A percentile compares a stretch with the other conserved stretches of the same genome.
Conservation (phyloP, 208 protist species). For the Crithidia sp. region DNA sequence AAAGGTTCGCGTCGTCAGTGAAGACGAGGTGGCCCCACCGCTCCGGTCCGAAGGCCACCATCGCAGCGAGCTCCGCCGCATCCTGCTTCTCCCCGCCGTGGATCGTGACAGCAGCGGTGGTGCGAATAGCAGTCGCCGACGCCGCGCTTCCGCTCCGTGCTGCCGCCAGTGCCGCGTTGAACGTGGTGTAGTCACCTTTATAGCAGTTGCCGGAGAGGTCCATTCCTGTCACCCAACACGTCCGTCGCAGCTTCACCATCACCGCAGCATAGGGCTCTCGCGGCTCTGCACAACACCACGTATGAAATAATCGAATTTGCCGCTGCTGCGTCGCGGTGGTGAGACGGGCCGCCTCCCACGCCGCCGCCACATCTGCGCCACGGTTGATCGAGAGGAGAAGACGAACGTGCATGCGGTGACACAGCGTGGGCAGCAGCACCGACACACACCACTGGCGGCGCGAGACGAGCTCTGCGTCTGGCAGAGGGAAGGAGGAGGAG, state of each 20-base stretch:
- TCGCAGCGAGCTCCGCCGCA: slow-evolving; percentile 55
- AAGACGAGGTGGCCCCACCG: slow-evolving; percentile 87
- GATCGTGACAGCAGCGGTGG: slow-evolving; percentile 57
- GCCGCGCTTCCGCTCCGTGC: slow-evolving; percentile 24
- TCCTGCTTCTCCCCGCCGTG: slow-evolving; percentile 88
- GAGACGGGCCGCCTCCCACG: slow-evolving; percentile 47
- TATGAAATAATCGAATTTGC: slow-evolving; percentile 51
- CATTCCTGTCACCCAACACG: slow-evolving; percentile 81
- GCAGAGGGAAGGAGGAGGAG: not conserved
- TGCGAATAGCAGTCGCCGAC: not conserved
- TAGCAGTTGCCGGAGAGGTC: slow-evolving; percentile 92
- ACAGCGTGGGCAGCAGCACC: slow-evolving; percentile 1
- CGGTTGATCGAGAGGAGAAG: slow-evolving; percentile 88
- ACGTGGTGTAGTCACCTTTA: slow-evolving; percentile 64
- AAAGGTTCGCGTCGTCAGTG: slow-evolving; percentile 45
- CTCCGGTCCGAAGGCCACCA: slow-evolving; percentile 69
- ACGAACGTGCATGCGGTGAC: slow-evolving; percentile 61
- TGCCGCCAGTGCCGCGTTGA: slow-evolving; percentile 42
- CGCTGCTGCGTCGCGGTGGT: slow-evolving; percentile 47
- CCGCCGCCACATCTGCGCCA: slow-evolving; percentile 32
- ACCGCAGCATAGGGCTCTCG: not conserved
- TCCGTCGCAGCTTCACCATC: slow-evolving; percentile 35
- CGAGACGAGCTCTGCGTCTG: not conserved
- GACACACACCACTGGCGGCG: slow-evolving; percentile 4
- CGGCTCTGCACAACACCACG: slow-evolving; percentile 26